phyloP scores from a whole-genome alignment of 2,329 filamentous ascomycete genomes.

The Fusarium sp. region DNA sequence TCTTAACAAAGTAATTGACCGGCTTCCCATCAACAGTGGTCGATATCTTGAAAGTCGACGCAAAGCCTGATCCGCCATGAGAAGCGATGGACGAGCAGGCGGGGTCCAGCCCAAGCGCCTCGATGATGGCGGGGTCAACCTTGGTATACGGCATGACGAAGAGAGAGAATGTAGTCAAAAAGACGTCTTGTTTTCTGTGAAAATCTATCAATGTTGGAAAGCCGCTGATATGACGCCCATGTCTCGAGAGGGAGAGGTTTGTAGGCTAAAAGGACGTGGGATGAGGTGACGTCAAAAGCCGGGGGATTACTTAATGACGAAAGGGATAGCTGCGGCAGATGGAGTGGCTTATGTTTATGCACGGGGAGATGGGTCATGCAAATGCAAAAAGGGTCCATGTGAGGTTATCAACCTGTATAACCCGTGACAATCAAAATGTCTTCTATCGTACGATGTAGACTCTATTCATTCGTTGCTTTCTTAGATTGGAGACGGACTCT shows the following conservation, averaged over 20 bases:
- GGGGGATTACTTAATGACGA: slow-evolving; percentile 36
- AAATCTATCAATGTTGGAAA: not conserved
- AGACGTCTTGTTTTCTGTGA: not conserved
- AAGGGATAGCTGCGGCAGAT: slow-evolving; percentile 7
- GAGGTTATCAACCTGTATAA: no score
- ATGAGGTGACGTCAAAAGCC: slow-evolving; percentile 44
- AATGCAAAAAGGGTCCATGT: not conserved
- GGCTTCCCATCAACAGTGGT: slow-evolving; percentile 57
- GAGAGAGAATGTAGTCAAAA: not conserved
- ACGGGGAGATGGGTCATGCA: not conserved
- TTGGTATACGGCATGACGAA: slow-evolving; percentile 26
- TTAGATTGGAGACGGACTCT: not conserved
- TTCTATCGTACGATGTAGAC: not conserved
- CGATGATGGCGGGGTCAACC: slow-evolving; percentile 39
- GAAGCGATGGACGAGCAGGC: slow-evolving; percentile 65
- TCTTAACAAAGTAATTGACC: slow-evolving; percentile 75
- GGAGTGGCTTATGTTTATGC: not conserved
- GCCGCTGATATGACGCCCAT: slow-evolving; percentile 4
- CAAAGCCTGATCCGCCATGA: slow-evolving; percentile 72
- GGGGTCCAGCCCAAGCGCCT: slow-evolving; percentile 63
- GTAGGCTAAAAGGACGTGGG: slow-evolving; percentile 18
- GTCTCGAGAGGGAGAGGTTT: not conserved
- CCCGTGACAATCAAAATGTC: not conserved
- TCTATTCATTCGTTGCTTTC: not conserved
- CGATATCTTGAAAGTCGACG: slow-evolving; percentile 69